Conservation (phyloP, 768 basidiomycete species). For the Lactarius sanguifluus region DNA sequence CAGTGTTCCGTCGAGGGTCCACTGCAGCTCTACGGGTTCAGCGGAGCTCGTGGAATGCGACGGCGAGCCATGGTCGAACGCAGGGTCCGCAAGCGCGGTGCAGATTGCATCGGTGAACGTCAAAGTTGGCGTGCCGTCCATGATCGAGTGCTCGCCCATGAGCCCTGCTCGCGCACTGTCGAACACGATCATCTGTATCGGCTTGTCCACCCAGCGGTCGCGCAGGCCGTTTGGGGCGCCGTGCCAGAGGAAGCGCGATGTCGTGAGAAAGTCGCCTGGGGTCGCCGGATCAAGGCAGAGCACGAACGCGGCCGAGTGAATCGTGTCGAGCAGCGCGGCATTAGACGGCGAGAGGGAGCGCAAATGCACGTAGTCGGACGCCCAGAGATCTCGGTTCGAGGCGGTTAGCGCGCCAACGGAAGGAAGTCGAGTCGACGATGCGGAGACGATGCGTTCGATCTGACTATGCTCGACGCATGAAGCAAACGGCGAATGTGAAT, state of each 20-base stretch:
- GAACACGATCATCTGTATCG: constrained; percentile 80
- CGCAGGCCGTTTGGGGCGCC: constrained; percentile 62
- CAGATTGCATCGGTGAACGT: constrained; percentile 72
- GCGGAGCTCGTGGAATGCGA: constrained; percentile 27
- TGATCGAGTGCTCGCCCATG: constrained; percentile 91
- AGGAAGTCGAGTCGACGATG: constrained; percentile 54
- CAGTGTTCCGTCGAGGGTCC: constrained; percentile 53
- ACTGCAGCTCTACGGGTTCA: constrained; percentile 59
- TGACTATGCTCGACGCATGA: constrained; percentile 46
- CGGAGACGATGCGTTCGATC: constrained; percentile 67
- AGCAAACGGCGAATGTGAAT: not conserved
- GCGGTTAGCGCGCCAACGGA: constrained; percentile 77
- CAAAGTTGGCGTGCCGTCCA: constrained; percentile 85
- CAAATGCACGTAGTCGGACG: constrained; percentile 45
- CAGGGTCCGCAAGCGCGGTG: constrained; percentile 52
- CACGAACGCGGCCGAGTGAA: constrained; percentile 85
- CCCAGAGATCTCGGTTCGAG: constrained; percentile 85
- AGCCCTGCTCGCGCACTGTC: constrained; percentile 80
- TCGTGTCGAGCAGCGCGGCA: constrained; percentile 59
- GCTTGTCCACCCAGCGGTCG: constrained; percentile 90
- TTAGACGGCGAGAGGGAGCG: constrained; percentile 57
- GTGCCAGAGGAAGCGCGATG: constrained; percentile 80
- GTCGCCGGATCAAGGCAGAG: constrained; percentile 72
- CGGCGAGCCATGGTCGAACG: constrained; percentile 62
- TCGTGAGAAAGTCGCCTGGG: constrained; percentile 52